Conservation (phyloP, 2,329 filamentous ascomycete species). For the Calycina marina region DNA sequence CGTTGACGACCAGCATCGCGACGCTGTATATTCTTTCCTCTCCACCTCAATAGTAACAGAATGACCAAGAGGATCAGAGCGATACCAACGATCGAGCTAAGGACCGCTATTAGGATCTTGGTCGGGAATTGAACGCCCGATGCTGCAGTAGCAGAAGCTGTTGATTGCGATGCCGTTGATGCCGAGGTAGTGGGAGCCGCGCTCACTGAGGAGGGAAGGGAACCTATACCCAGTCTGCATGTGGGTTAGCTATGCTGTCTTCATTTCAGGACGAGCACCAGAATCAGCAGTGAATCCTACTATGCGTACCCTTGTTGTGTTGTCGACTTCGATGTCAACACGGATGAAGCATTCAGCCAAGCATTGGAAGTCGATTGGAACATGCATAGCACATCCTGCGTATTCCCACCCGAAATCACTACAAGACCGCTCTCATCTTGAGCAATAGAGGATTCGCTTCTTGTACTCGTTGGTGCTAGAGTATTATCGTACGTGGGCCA, state of each 20-base stretch:
- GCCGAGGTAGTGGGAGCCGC: conserved; percentile 19
- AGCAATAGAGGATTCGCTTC: conserved; percentile 60
- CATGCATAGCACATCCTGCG: conserved; percentile 48
- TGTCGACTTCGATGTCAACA: conserved; percentile 13
- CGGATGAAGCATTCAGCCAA: conserved; percentile 56
- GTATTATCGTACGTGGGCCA: conserved; percentile 73
- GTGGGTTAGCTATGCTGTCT: not conserved
- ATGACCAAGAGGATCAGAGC: conserved; percentile 35
- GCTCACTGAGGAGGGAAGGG: conserved; percentile 8
- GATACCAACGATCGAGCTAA: conserved; percentile 68
- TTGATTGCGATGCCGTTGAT: conserved; percentile 15
- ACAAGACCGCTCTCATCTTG: conserved; percentile 48
- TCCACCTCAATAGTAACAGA: conserved; percentile 51
- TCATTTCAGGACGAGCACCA: not conserved
- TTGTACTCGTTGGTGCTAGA: conserved; percentile 47
- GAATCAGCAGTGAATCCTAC: too few species aligned
- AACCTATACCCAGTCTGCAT: not conserved
- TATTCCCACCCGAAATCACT: conserved; percentile 63
- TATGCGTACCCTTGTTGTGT: conserved; percentile 8
- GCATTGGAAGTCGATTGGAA: conserved; percentile 63
- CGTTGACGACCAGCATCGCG: conserved; percentile 31
- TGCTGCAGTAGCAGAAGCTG: conserved; percentile 6
- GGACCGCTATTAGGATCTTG: conserved; percentile 64
- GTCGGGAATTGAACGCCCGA: conserved; percentile 25
- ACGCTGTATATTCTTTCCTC: conserved; percentile 39